Conservation (phyloP, 2,329 filamentous ascomycete genomes). For the Aureobasidium lini region DNA sequence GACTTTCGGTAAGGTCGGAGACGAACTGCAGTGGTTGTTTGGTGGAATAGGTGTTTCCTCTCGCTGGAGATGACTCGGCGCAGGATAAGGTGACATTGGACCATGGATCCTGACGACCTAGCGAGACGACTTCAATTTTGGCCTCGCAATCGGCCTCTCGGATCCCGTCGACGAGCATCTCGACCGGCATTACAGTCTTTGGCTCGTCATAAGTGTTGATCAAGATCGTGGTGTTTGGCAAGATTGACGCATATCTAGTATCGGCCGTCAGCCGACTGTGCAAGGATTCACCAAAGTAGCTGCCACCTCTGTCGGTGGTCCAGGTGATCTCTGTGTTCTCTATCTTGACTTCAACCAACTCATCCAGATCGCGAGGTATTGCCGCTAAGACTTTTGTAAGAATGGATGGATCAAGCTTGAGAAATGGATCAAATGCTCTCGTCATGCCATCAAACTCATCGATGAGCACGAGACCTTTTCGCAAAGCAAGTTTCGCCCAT, state of each 20-base stretch:
- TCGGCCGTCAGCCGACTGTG: neutral
- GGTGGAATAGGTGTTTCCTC: conserved; percentile 35
- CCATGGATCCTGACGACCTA: neutral
- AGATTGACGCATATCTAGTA: neutral
- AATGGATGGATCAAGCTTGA: neutral
- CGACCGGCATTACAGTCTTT: neutral
- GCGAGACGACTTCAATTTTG: too few species aligned
- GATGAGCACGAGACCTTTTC: neutral
- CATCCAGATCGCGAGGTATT: neutral
- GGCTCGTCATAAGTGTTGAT: neutral
- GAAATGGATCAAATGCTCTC: neutral
- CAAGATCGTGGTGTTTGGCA: neutral
- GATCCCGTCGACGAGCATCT: neutral
- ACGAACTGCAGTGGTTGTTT: neutral
- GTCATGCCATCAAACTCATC: conserved; percentile 12
- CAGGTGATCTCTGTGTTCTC: neutral
- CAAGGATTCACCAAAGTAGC: neutral
- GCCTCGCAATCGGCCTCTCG: neutral
- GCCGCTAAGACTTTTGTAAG: neutral
- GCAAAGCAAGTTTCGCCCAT: conserved; percentile 5
- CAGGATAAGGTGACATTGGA: neutral
- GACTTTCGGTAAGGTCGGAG: neutral
- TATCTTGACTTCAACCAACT: neutral
- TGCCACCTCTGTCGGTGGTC: neutral
- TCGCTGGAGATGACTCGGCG: neutral